Evolutionary conservation across 2,329 filamentous ascomycete species (phyloP), one percentile per base, ranked within the genome.

Genomic region (Pyrenophora seminiperda): DNA sequence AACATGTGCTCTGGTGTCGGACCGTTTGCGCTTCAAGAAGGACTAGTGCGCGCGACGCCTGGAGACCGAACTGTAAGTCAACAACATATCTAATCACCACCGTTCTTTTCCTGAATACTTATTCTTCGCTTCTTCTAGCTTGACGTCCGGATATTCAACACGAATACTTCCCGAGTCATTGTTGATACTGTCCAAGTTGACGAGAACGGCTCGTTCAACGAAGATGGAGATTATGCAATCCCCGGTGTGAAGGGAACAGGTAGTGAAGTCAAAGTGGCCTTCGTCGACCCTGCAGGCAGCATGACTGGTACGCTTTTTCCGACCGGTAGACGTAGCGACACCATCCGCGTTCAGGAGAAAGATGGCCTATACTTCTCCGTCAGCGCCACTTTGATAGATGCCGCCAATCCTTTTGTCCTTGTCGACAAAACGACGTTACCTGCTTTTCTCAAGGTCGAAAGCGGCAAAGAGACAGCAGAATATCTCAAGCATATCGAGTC

Each of bases 1-100:
- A 90, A 90, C 65, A 87, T 90, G 85, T 83, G 79, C 3, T 79
- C 82, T 22, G 80, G 83, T 0, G 80, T 90, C 31, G 88, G 86
- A 0, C 86, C 87, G 0, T 85, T 83, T 62, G 83, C 83, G 2
- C 72, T 84, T 63, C 70, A 89, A 72, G 69, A 77, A 37, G 77
- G 79, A 1, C 52, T 86, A 1, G 72, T 82, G 46, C 73, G 32
- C 24, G 56, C 67, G 6, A 56, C 4, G 57, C 68, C 59, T 11
- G 67, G 63, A 24, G 45, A 60, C 24, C 45, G 50, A 36, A 60
- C 49, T 10, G 61, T 65, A 45, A 55, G 50, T 37, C 4, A 9
- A 9, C n/a, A n/a, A 11, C 2, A 15, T 7, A 29, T 10, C 22
- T 19, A 5, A 31, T 24, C 7, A 19, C 9, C 9, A 7, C 14